These are phyloP conservation scores for Aspergillus sp. DNA, from an alignment of 2,329 filamentous ascomycete species.

Conservation along the genomic window DNA sequence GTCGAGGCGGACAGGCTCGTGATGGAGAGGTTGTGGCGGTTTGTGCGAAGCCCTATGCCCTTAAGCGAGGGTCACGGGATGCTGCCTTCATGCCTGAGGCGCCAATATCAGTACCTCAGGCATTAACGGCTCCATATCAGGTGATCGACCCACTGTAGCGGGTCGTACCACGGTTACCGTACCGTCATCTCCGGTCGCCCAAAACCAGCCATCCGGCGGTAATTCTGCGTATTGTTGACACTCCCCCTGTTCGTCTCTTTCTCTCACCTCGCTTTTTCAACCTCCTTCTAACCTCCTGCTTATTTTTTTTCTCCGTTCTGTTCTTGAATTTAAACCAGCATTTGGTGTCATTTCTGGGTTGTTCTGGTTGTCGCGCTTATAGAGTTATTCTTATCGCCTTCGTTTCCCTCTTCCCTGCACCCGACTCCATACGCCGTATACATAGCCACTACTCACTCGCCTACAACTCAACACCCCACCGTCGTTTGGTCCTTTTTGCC, in stretches of 20 bases:
- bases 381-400: not conserved
- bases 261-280: slow-evolving; percentile 9
- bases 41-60: slow-evolving; percentile 34
- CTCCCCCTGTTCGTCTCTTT: slow-evolving; percentile 6
- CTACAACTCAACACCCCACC: not conserved
- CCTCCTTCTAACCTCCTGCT: slow-evolving; percentile 5
- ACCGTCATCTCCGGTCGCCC: not conserved
- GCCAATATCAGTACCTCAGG: slow-evolving; percentile 8
- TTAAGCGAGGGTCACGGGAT: slow-evolving; percentile 32
- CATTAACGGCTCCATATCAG: slow-evolving; percentile 5
- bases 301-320: slow-evolving; percentile 6
- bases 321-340: not conserved
- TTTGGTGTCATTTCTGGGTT: no score
- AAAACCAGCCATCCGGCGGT: slow-evolving; percentile 3
- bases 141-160: slow-evolving; percentile 7
- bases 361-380: no score
- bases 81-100: not conserved
- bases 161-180: not conserved
- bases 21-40: slow-evolving; percentile 24
- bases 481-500: not conserved
- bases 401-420: not conserved
- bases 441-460: no score
- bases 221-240: slow-evolving; percentile 1
- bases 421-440: no score
- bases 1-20: slow-evolving; percentile 22